Evolutionary conservation across 2,329 filamentous ascomycete species (phyloP), one percentile per base, ranked within the genome.

Genomic region (Xylariaceae sp.): DNA sequence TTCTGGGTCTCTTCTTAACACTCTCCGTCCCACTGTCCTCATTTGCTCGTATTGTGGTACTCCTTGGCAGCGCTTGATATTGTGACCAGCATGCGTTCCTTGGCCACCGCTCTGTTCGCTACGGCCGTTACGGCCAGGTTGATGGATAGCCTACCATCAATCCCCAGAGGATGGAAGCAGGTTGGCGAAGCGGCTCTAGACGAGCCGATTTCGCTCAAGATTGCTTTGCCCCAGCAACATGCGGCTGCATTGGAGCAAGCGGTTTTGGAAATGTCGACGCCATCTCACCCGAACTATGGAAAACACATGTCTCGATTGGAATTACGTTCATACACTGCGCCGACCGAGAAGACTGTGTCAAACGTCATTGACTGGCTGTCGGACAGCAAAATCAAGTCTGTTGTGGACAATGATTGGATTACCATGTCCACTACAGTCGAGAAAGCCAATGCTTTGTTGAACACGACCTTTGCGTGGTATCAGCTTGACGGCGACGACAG

Each of bases 181-280:
- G 34, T 63, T 45, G 57, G 61, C 38, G 55, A 52, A 50, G 62
- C 63, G 33, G 57, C 58, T 31, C 44, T 60, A 5, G 50, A 56
- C 22, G 63, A 66, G 39, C 44, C 55, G 14, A 63, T 66, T 39
- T 51, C 62, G 17, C 49, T 66, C 40, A 54, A 56, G 14, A 47
- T 64, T 31, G 63, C 57, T 36, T 59, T 66, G 3, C 59, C 57
- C 14, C 63, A 66, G 53, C 61, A 64, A 46, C 61, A 64, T 49
- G 59, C 62, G 33, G 56, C 31, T 10, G 62, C 55, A 6, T 69
- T 82, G 22, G 77, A 79, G 49, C 64, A 72, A 44, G 71, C 73
- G 2, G 66, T 82, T 11, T 56, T 73, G 41, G 69, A 76, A 18
- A 73, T 81, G 56, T 79, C 78, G 2, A 75, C 77, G 0, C 79